Evolutionary conservation across 2,329 filamentous ascomycete genomes (phyloP).

Genomic region (Aureobasidium sp.): DNA sequence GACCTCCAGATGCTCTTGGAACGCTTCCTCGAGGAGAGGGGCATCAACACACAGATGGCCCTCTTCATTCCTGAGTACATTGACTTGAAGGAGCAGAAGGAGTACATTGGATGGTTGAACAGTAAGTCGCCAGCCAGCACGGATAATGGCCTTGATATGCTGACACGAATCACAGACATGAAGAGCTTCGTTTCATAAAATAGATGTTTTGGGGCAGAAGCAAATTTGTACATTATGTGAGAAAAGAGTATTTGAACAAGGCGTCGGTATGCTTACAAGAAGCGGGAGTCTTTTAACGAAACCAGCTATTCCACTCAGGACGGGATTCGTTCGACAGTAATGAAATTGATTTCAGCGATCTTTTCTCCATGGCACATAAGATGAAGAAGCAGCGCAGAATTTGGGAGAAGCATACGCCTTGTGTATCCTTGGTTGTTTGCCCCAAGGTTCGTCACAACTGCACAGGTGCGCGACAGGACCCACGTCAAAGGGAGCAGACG

Average conservation of each 20-base stretch:
- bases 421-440: too few species aligned
- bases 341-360: too few species aligned
- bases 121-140: constrained; percentile 38
- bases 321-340: too few species aligned
- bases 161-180: constrained; percentile 49
- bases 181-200: constrained; percentile 71
- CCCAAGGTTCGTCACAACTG: not conserved
- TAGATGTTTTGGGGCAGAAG: not conserved
- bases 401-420: not conserved
- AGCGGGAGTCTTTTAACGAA: not conserved
- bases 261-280: not conserved
- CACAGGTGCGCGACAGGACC: not conserved
- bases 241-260: not conserved
- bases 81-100: constrained; percentile 96
- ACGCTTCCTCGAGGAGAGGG: constrained; percentile 89
- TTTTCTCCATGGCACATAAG: too few species aligned
- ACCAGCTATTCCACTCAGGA: not conserved
- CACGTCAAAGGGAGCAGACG: not conserved
- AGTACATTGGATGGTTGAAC: constrained; percentile 86
- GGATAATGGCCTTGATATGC: not conserved
- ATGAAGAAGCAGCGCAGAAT: too few species aligned
- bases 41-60: constrained; percentile 78
- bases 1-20: constrained; percentile 89
- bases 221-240: not conserved
- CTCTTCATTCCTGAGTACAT: constrained; percentile 94